Evolutionary conservation across 768 basidiomycete species (phyloP).

Genomic region (Suillus occidentalis): DNA sequence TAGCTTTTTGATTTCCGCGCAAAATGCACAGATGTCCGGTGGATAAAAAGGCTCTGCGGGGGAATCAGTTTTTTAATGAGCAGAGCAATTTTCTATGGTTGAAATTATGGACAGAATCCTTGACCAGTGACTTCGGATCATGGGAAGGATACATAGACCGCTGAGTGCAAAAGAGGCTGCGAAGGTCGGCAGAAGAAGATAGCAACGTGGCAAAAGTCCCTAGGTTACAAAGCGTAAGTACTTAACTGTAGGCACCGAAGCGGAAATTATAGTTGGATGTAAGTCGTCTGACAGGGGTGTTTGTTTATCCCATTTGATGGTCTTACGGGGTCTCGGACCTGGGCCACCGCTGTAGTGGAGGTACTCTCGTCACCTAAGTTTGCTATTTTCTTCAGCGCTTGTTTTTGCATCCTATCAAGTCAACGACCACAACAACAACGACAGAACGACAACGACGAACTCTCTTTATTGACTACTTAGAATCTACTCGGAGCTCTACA

Average conservation of each 20-base stretch:
- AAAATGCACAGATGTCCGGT: not conserved
- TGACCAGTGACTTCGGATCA: too few relatives aligned
- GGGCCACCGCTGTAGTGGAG: not conserved
- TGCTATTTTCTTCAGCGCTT: constrained; percentile 4
- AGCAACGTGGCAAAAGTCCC: not conserved
- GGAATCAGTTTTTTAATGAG: not conserved
- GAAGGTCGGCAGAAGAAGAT: not conserved
- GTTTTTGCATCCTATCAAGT: not conserved
- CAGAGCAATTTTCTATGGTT: not conserved
- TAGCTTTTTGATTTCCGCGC: not conserved
- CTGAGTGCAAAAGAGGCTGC: not conserved
- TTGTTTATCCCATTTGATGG: not conserved
- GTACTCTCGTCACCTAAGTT: not conserved
- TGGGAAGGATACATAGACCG: not conserved
- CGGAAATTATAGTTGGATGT: constrained; percentile 2
- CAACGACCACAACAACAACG: not conserved
- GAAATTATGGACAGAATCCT: not conserved
- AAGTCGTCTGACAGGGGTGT: constrained; percentile 1
- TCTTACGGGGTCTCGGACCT: constrained; percentile 4
- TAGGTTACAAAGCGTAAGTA: not conserved
- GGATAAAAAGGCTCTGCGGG: not conserved
- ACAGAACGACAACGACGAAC: not conserved
- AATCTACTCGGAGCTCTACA: not conserved
- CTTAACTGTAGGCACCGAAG: not conserved
- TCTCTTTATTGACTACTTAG: not conserved